phyloP scores from a whole-genome alignment of 2,329 filamentous ascomycete genomes.

The Fusarium pseudonygamai region DNA sequence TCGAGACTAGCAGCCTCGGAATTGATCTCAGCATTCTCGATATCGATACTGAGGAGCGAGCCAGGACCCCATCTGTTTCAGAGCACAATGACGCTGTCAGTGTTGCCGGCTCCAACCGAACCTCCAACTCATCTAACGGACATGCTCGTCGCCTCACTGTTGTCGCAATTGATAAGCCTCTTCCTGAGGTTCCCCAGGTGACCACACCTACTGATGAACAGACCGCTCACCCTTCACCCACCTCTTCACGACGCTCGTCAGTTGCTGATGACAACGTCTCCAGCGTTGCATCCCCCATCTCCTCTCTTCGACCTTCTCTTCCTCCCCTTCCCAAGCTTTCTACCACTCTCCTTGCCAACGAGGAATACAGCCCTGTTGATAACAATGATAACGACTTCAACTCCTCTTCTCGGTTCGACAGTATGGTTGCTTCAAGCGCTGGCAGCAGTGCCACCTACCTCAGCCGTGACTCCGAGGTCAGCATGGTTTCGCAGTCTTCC shows the following conservation, averaged over 20 bases:
- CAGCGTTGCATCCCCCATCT: conserved; percentile 56
- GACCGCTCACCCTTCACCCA: conserved; percentile 47
- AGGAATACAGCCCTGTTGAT: conserved; percentile 61
- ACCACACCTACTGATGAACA: conserved; percentile 51
- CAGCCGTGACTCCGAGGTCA: conserved; percentile 83
- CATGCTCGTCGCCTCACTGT: conserved; percentile 51
- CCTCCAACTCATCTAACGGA: conserved; percentile 48
- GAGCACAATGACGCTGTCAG: conserved; percentile 51
- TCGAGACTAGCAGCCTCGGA: conserved; percentile 65
- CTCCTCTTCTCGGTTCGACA: conserved; percentile 69
- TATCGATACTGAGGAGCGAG: conserved; percentile 48
- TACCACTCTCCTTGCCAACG: conserved; percentile 58
- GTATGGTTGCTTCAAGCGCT: conserved; percentile 77
- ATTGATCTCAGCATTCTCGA: conserved; percentile 65
- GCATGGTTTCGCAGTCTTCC: conserved; percentile 81
- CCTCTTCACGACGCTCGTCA: conserved; percentile 56
- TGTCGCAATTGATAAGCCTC: conserved; percentile 70
- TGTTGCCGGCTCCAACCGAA: conserved; percentile 52
- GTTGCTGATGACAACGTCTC: conserved; percentile 53
- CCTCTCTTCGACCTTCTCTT: conserved; percentile 59
- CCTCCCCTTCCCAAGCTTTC: conserved; percentile 68
- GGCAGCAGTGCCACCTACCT: conserved; percentile 82
- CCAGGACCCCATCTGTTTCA: conserved; percentile 46
- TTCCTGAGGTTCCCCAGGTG: conserved; percentile 71
- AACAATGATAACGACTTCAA: conserved; percentile 61